Percentiles rank a stretch among this genome's conserved stretches.
Conservation (phyloP, 2,329 filamentous ascomycete genomes). For the Thielaviopsis punctulata region DNA sequence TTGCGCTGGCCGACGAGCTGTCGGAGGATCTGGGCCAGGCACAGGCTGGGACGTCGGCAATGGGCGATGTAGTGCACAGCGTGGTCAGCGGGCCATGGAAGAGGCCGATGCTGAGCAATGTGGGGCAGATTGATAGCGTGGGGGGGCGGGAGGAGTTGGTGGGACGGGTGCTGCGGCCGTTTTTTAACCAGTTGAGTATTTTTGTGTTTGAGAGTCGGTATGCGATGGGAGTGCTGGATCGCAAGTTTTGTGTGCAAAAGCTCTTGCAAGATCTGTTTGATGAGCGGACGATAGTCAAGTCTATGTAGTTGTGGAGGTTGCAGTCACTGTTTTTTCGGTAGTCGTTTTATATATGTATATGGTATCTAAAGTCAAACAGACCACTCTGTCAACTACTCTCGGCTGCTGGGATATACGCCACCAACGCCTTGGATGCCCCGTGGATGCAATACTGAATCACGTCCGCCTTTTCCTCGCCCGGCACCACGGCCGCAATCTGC, state of each 20-base stretch:
- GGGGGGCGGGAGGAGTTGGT: slow-evolving; percentile 51
- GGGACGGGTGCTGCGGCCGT: slow-evolving; percentile 63
- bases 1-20: slow-evolving; percentile 70
- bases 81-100: slow-evolving; percentile 22
- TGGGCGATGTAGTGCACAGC: slow-evolving; percentile 17
- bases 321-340: not conserved
- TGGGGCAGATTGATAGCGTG: slow-evolving; percentile 38
- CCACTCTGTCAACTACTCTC: too few species aligned
- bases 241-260: slow-evolving; percentile 42
- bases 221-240: slow-evolving; percentile 56
- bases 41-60: slow-evolving; percentile 19
- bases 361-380: too few species aligned
- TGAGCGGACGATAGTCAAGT: slow-evolving; percentile 50
- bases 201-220: slow-evolving; percentile 88
- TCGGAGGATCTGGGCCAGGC: slow-evolving; percentile 51
- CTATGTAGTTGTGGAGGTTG: slow-evolving; percentile 24
- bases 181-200: slow-evolving; percentile 84
- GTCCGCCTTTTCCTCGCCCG: slow-evolving; percentile 38
- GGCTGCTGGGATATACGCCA: slow-evolving; percentile 37
- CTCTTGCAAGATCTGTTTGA: slow-evolving; percentile 65
- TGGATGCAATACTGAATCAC: slow-evolving; percentile 84
- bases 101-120: slow-evolving; percentile 32
- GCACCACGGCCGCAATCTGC: slow-evolving; percentile 49
- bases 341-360: not conserved
- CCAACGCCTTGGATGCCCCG: slow-evolving; percentile 69